These are phyloP conservation scores for Buddleja alternifolia DNA, from an alignment of 257 asterid genomes.

Conservation along the genomic window DNA sequence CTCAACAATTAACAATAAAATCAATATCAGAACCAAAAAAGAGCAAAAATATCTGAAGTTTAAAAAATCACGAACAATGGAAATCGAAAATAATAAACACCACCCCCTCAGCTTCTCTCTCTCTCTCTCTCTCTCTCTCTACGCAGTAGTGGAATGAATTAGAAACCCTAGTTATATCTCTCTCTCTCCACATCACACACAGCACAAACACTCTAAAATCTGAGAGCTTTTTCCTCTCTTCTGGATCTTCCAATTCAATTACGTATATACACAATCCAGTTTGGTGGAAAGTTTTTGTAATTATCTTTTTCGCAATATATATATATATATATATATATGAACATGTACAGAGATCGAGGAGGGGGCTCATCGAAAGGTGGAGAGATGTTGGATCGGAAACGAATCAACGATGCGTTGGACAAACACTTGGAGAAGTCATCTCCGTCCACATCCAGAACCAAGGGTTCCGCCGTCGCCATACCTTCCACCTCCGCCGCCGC, in stretches of 20 bases:
- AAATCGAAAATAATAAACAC: constrained; percentile 26
- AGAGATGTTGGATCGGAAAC: constrained; percentile 61
- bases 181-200: constrained; percentile 21
- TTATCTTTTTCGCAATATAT: neutral
- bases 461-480: constrained; percentile 41
- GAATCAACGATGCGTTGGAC: constrained; percentile 60
- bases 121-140: constrained; percentile 28
- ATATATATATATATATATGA: neutral
- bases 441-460: constrained; percentile 53
- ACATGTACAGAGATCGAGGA: constrained; percentile 64
- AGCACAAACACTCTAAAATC: constrained; percentile 33
- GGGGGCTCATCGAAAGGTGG: constrained; percentile 56
- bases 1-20: too few species aligned
- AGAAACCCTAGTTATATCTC: constrained; percentile 48
- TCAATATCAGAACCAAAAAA: neutral
- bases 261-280: neutral
- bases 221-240: neutral
- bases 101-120: constrained; percentile 33
- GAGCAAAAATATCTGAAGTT: neutral
- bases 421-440: constrained; percentile 61
- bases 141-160: constrained; percentile 4
- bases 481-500: constrained; percentile 47
- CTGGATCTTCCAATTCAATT: constrained; percentile 16
- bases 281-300: constrained; percentile 5
- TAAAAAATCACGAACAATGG: neutral